Conservation (phyloP, 2,329 filamentous ascomycete genomes). For the Neonectria punicea region DNA sequence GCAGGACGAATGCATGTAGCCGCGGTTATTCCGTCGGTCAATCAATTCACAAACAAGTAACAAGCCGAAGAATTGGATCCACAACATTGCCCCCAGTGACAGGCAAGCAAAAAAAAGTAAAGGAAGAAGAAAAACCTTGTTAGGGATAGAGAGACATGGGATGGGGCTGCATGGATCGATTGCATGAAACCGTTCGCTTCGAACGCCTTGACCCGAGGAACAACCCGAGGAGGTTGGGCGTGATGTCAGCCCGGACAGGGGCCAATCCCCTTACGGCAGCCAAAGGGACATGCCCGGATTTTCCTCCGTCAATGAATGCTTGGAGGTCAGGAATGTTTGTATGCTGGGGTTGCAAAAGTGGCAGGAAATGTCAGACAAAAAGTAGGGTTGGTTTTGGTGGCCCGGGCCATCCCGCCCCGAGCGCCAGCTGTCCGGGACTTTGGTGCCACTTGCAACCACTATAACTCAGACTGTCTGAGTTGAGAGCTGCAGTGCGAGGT, state of each 20-base stretch:
- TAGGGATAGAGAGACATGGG: background rate
- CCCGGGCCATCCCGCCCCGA: constrained; percentile 40
- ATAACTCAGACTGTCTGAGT: background rate
- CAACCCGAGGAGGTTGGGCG: constrained; percentile 33
- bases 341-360: background rate
- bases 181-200: constrained; percentile 14
- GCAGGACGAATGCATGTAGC: background rate
- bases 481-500: constrained; percentile 9
- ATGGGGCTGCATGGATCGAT: background rate
- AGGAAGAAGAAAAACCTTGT: background rate
- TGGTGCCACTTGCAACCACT: constrained; percentile 5
- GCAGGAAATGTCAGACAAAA: constrained; percentile 28
- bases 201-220: constrained; percentile 24
- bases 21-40: background rate
- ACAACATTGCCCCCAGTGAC: background rate
- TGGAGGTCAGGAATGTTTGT: background rate
- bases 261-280: background rate
- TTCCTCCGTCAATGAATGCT: background rate
- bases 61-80: background rate
- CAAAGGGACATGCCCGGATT: background rate
- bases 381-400: constrained; percentile 21
- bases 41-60: constrained; percentile 24
- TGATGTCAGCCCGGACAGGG: constrained; percentile 24
- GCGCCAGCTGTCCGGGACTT: constrained; percentile 28
- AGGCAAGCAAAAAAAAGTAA: background rate